These are phyloP conservation scores for Suillus paluster DNA, from an alignment of 768 basidiomycete species.

Conservation along the genomic window DNA sequence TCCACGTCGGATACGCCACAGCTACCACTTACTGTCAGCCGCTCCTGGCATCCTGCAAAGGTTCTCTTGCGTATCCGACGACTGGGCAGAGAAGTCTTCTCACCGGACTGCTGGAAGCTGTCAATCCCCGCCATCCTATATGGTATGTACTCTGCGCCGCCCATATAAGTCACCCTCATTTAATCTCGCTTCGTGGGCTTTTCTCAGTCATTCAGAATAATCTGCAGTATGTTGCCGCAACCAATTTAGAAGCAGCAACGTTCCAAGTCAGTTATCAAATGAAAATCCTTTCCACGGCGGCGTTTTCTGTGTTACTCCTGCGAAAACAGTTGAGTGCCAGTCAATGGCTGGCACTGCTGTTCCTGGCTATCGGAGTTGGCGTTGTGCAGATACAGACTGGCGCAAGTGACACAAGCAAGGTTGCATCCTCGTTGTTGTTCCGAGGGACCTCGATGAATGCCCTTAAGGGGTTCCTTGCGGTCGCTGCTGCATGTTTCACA, in stretches of 20 bases:
- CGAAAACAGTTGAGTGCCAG: conserved; percentile 70
- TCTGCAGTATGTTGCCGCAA: conserved; percentile 92
- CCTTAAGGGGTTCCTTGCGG: conserved; percentile 87
- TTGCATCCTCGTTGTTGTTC: conserved; percentile 34
- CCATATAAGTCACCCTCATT: not conserved
- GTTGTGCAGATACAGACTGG: conserved; percentile 83
- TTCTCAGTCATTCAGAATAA: conserved; percentile 86
- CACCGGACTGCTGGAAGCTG: conserved; percentile 94
- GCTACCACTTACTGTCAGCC: conserved; percentile 34
- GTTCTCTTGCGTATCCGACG: conserved; percentile 54
- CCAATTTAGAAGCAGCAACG: conserved; percentile 92
- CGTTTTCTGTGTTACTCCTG: conserved; percentile 82
- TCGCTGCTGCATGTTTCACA: conserved; percentile 89
- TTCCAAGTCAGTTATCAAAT: conserved; percentile 98
- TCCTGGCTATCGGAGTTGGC: conserved; percentile 87
- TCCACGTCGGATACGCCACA: conserved; percentile 35
- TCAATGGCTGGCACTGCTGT: conserved; percentile 86
- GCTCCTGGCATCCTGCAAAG: conserved; percentile 40
- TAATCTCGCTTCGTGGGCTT: conserved; percentile 12
- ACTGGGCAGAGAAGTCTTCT: conserved; percentile 74
- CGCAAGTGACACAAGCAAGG: conserved; percentile 24
- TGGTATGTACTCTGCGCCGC: conserved; percentile 43
- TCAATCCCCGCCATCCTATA: conserved; percentile 97
- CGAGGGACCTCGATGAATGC: conserved; percentile 71
- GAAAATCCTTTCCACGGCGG: conserved; percentile 95